Evolutionary conservation across 1,139 yeast genomes (phyloP).

Genomic region (Hansenula lynferdii): DNA sequence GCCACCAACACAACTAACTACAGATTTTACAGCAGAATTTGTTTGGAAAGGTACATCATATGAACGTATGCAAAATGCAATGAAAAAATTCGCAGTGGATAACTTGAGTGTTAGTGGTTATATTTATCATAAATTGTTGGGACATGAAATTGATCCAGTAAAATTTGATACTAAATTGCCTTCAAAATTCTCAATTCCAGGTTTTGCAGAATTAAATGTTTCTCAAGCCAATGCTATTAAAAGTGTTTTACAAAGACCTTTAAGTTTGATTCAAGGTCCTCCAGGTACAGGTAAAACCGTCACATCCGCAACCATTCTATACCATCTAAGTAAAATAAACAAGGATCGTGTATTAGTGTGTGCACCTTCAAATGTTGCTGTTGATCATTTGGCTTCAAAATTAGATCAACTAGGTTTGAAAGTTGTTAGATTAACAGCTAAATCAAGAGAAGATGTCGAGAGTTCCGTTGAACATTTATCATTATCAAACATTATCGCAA

Average conservation of each 20-base stretch:
- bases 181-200: slow-evolving; percentile 55
- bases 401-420: slow-evolving; percentile 62
- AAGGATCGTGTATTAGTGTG: slow-evolving; percentile 69
- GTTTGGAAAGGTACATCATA: slow-evolving; percentile 88
- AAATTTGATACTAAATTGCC: slow-evolving; percentile 62
- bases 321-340: slow-evolving; percentile 62
- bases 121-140: slow-evolving; percentile 75
- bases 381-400: slow-evolving; percentile 82
- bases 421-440: slow-evolving; percentile 75
- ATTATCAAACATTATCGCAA: slow-evolving; percentile 44
- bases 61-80: slow-evolving; percentile 78
- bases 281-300: slow-evolving; percentile 98
- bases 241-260: slow-evolving; percentile 66
- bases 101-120: slow-evolving; percentile 71
- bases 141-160: slow-evolving; percentile 69
- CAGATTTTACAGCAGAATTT: slow-evolving; percentile 79
- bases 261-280: slow-evolving; percentile 94
- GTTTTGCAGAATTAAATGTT: slow-evolving; percentile 63
- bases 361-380: slow-evolving; percentile 96
- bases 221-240: slow-evolving; percentile 81
- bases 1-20: slow-evolving; percentile 58
- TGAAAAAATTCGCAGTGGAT: slow-evolving; percentile 67
- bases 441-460: slow-evolving; percentile 77
- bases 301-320: slow-evolving; percentile 84
- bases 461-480: slow-evolving; percentile 50